phyloP scores from a whole-genome alignment of 2,329 filamentous ascomycete genomes.

The Aspergillus hiratsukae region DNA sequence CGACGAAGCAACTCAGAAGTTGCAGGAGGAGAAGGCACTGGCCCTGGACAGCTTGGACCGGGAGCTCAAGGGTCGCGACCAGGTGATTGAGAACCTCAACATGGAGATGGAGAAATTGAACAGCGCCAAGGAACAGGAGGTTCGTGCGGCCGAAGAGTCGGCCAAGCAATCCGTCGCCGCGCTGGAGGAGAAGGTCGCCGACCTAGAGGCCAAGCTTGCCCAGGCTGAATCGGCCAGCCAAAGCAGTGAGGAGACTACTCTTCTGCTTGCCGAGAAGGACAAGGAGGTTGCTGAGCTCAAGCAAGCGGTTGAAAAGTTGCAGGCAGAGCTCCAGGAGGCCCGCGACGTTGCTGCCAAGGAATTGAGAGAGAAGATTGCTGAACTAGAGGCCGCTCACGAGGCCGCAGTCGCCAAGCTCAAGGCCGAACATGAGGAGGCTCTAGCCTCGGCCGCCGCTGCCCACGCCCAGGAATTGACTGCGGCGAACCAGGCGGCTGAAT shows the following conservation, averaged over 20 bases:
- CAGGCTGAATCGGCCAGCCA: slow-evolving; percentile 27
- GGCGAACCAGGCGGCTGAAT: slow-evolving; percentile 29
- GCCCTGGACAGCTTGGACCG: slow-evolving; percentile 27
- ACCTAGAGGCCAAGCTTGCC: slow-evolving; percentile 33
- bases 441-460: slow-evolving; percentile 22
- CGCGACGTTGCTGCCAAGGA: slow-evolving; percentile 18
- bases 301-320: slow-evolving; percentile 28
- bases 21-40: slow-evolving; percentile 29
- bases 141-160: slow-evolving; percentile 31
- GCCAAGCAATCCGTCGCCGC: slow-evolving; percentile 23
- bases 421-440: slow-evolving; percentile 1
- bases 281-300: slow-evolving; percentile 32
- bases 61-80: slow-evolving; percentile 33
- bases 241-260: slow-evolving; percentile 20
- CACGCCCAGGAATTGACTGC: slow-evolving; percentile 33
- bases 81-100: slow-evolving; percentile 37
- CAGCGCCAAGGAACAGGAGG: slow-evolving; percentile 33
- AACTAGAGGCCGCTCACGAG: slow-evolving; percentile 26
- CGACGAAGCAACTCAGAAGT: slow-evolving; percentile 22
- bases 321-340: slow-evolving; percentile 30
- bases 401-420: slow-evolving; percentile 21
- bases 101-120: slow-evolving; percentile 34
- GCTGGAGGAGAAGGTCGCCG: slow-evolving; percentile 33
- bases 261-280: slow-evolving; percentile 33
- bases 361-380: slow-evolving; percentile 22